Conservation (phyloP, 1,139 yeast genomes). For the Yamadazyma dushanensis region DNA sequence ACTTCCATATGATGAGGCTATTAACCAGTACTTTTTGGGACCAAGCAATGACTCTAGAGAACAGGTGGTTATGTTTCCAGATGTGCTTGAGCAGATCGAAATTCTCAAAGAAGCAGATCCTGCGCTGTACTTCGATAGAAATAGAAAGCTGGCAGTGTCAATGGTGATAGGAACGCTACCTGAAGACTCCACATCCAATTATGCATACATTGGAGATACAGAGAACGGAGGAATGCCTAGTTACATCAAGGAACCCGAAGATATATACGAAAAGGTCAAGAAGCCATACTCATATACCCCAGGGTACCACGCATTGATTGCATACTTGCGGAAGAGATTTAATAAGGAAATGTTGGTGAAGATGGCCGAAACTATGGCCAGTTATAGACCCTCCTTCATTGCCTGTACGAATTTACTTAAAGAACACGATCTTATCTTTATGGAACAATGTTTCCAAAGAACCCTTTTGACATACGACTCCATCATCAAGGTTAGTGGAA, state of each 20-base stretch:
- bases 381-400: conserved; percentile 86
- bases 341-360: conserved; percentile 68
- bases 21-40: conserved; percentile 64
- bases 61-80: conserved; percentile 48
- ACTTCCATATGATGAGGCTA: conserved; percentile 43
- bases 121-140: conserved; percentile 38
- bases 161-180: conserved; percentile 54
- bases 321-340: conserved; percentile 72
- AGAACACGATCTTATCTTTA: conserved; percentile 87
- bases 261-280: conserved; percentile 71
- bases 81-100: conserved; percentile 51
- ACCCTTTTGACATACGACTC: conserved; percentile 86
- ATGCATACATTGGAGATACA: conserved; percentile 22
- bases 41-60: conserved; percentile 31
- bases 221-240: conserved; percentile 15
- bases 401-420: conserved; percentile 88
- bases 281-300: conserved; percentile 86
- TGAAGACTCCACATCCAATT: conserved; percentile 29
- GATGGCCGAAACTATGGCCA: conserved; percentile 88
- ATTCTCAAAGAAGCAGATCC: conserved; percentile 43
- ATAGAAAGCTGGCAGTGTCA: conserved; percentile 47
- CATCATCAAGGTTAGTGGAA: conserved; percentile 80
- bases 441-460: conserved; percentile 95
- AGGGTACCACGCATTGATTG: conserved; percentile 81
- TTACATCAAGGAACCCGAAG: conserved; percentile 66